Evolutionary conservation across 345 rosid genomes (phyloP), one percentile per base, ranked within the genome.

Genomic region (Orychophragmus violaceus): DNA sequence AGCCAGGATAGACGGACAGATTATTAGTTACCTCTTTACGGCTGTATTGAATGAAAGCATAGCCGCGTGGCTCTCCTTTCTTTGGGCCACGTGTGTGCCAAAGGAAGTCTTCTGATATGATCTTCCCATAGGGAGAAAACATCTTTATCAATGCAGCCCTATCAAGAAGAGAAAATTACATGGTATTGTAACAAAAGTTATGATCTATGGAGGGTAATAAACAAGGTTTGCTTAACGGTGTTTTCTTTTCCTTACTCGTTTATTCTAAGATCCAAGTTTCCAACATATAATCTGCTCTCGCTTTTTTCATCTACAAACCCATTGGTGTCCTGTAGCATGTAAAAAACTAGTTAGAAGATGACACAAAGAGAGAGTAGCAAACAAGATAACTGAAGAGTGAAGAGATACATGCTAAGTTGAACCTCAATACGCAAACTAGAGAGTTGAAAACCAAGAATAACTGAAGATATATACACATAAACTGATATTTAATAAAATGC

Each of bases 1-100:
- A 39, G 61, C 16, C 13, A 14, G 46, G 35, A 7, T 12, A 16
- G 2, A 28, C 55, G 52, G 69, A 66, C 9, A 68, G 71, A 70
- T 70, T 39, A 16, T 32, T 77, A 68, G 75, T 76, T 84, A 92
- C 96, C 96, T 84, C 95, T 85, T 85, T 85, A 37, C 66, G 39
- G 77, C 84, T 89, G 72, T 76, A 92, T 60, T 92, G 84, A 59
- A 92, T 72, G 76, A 89, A 92, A 50, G 95, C 96, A 53, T 79
- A 92, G 12, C 96, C 96, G 13, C 96, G 84, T 32, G 98, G 98
- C 55, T 84, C 87, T 71, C 98, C 98, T 10, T 87, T 90, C 75
- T 83, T 92, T 19, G 96, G 92, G 4, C 98, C 98, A 3, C 89
- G 89, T 16, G 92, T 89, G 66, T 92, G 98, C 98, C 96, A 92